Evolutionary conservation across 2,329 filamentous ascomycete genomes (phyloP), one percentile per base, ranked within the genome.

Genomic region (Allantophomopsis lycopodina): DNA sequence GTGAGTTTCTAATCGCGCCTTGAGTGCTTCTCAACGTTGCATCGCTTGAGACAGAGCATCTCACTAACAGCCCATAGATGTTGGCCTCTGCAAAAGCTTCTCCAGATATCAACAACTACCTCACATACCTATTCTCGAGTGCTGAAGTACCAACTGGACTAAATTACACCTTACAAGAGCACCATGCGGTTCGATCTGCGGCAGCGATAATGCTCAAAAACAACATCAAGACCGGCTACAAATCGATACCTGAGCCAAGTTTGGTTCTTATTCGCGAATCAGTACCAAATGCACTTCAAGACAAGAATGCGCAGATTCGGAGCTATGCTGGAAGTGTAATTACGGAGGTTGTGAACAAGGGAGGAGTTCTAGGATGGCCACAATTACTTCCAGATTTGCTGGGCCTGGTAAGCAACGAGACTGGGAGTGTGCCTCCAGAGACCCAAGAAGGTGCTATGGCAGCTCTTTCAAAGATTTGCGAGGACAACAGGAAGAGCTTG

Each of bases 191-290:
- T 44, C 81, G 91, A 47, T 83, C 84, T 44, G 83, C 89, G 10
- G 88, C 89, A 18, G 88, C 84, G 41, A 79, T 96, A 54, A 91
- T 95, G 76, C 71, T 98, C 48, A 98, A 96, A 66, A 96, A 95
- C 62, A 87, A 93, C 56, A 73, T 96, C 58, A 81, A 76, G 55
- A 63, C 73, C 36, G 70, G 76, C 33, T 89, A 83, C 66, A 83
- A 82, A 57, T 68, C 74, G 41, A 85, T 95, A 45, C 71, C 85
- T 39, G 77, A 83, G 38, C 58, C 68, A 32, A 89, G 80, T 55
- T 66, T 93, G 49, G 63, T 69, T 21, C 80, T 94, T 54, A 76
- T 96, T 58, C 86, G 84, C 58, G 74, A 83, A 38, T 77, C 83
- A 28, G 74, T 94, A 11, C 73, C 93, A 41, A 61, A 82, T 44